These are phyloP conservation scores for Gossypium aridum DNA, from an alignment of 441 rosid genomes.

Conservation along the genomic window DNA sequence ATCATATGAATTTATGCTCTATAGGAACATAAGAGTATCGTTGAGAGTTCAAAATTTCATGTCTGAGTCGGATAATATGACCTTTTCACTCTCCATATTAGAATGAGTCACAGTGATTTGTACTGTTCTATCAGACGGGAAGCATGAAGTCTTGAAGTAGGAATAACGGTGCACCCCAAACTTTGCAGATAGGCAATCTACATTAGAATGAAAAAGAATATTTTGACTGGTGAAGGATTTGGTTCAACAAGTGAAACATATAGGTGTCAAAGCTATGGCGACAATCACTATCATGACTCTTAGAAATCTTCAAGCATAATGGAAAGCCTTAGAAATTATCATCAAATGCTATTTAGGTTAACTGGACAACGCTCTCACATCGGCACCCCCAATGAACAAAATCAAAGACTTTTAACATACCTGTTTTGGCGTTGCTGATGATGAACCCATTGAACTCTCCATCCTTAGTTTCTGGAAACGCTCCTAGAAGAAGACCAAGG, in stretches of 20 bases:
- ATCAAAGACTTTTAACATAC: conserved; percentile 21
- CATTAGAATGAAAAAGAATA: neutral
- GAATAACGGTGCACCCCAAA: conserved; percentile 58
- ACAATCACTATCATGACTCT: neutral
- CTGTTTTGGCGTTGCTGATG: conserved; percentile 87
- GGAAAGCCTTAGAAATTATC: neutral
- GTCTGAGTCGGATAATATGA: neutral
- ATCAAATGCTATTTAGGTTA: neutral
- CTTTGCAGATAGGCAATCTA: conserved; percentile 54
- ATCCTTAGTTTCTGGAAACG: conserved; percentile 77
- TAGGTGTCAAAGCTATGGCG: neutral
- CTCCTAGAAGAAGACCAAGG: conserved; percentile 42
- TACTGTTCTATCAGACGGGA: conserved; percentile 71
- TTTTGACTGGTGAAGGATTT: neutral
- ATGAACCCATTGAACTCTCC: conserved; percentile 82
- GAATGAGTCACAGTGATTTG: conserved; percentile 38
- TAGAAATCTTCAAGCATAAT: neutral
- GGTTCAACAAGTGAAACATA: neutral
- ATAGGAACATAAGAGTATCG: too few species aligned
- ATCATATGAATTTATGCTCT: too few species aligned
- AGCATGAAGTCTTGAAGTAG: conserved; percentile 70
- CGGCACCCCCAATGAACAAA: neutral
- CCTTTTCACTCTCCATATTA: neutral
- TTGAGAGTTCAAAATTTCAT: too few species aligned
- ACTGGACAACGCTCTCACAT: neutral